A percentile compares a stretch with the other conserved stretches of the same genome.
These are phyloP conservation scores for Pseudogymnoascus sp. DNA, from an alignment of 2,329 filamentous ascomycete genomes.

Conservation along the genomic window DNA sequence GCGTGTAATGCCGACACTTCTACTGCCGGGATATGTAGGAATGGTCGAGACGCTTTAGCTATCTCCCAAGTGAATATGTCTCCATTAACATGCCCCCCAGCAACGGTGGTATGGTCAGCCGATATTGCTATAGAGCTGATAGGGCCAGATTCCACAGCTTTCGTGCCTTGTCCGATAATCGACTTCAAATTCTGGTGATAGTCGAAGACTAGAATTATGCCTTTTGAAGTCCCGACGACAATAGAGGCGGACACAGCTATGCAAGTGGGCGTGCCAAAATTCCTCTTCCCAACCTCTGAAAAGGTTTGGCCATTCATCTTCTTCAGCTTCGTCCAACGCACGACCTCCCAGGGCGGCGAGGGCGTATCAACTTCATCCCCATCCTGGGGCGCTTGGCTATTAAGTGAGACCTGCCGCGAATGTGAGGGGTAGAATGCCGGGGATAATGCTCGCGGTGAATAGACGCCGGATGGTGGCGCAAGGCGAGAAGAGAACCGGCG, in stretches of 20 bases:
- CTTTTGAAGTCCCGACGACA: constrained; percentile 86
- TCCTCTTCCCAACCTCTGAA: constrained; percentile 84
- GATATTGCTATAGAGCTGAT: constrained; percentile 84
- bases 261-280: constrained; percentile 86
- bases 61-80: constrained; percentile 98
- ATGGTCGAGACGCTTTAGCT: constrained; percentile 70
- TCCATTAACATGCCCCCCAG: constrained; percentile 80
- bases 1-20: constrained; percentile 56
- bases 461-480: constrained; percentile 47
- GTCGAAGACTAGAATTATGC: constrained; percentile 91
- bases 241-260: constrained; percentile 82
- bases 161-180: constrained; percentile 88
- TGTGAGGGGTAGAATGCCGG: constrained; percentile 62
- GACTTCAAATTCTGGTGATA: constrained; percentile 92
- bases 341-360: constrained; percentile 88
- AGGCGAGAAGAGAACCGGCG: constrained; percentile 87
- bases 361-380: constrained; percentile 59
- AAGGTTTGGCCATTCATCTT: constrained; percentile 87
- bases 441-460: constrained; percentile 62
- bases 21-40: constrained; percentile 76
- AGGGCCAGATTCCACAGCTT: constrained; percentile 84
- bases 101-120: constrained; percentile 86
- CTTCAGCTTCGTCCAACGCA: constrained; percentile 87
- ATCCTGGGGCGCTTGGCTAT: constrained; percentile 58
- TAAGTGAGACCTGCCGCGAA: constrained; percentile 72